Evolutionary conservation across 176 grass and related monocot species (phyloP), one percentile per base, ranked within the genome.

Genomic region (Dactylis glomerata): DNA sequence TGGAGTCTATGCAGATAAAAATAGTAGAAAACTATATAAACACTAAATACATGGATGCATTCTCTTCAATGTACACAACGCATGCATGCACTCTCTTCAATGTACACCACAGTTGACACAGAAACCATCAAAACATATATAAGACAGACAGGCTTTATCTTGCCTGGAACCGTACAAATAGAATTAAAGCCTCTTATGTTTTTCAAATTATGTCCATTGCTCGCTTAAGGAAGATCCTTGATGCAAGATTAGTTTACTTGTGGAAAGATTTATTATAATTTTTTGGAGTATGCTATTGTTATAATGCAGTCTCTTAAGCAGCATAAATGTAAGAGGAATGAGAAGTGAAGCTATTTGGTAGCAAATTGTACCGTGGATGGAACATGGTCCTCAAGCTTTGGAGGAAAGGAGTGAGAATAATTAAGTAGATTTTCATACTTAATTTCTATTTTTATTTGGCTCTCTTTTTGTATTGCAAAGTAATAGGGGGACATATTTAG

Each of bases 21-120:
- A 66, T 26, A 49, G 57, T 22, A 28, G 49, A 81, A 62, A 86
- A 20, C 31, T 76, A 85, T 26, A 72, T 83, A 82, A 64, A 57
- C 55, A 76, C 12, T 51, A 51, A 77, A 68, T 85, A 45, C 46
- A 65, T 65, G 13, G 27, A 30, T 52, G 15, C 22, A 61, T 14
- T 78, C 36, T 28, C 69, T 73, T 30, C 42, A 73, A 49, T 19
- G 38, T 71, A 45, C 63, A 64, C 19, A 33, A 56, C 52, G 54
- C 40, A 59, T 58, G 16, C 36, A 57, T 49, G n/a, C 32, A 58
- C 22, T 59, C 75, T 26, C 68, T 71, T 44, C 40, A 26, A 45
- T 41, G 71, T 74, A 50, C 36, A 69, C 12, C 56, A 34, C 19
- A 26, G 67, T 74, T 88, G 13, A 73, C 71, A 77, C 51, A 28